Evolutionary conservation across 805 yeast species (phyloP).

Genomic region (Kodamaea restingae): DNA sequence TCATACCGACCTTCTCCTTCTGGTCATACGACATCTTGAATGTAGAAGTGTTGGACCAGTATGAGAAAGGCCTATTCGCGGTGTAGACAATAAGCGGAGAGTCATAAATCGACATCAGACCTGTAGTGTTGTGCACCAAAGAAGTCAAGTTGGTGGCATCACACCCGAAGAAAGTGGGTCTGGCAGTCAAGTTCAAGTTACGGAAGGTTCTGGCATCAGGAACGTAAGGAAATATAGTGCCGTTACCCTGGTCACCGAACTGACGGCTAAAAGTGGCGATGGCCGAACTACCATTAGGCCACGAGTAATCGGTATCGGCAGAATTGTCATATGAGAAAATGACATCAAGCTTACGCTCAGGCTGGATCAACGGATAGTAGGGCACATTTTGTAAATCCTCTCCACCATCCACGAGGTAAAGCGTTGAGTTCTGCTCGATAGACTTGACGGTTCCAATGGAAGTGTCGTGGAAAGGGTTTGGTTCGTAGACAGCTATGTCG

Average conservation of each 20-base stretch:
- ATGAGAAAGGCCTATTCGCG: slow-evolving; percentile 28
- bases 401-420: slow-evolving; percentile 74
- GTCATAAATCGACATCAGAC: slow-evolving; percentile 9
- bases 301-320: slow-evolving; percentile 53
- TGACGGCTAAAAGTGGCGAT: slow-evolving; percentile 57
- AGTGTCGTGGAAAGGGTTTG: slow-evolving; percentile 41
- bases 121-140: slow-evolving; percentile 12
- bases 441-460: slow-evolving; percentile 27
- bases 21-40: slow-evolving; percentile 25
- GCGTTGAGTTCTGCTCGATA: slow-evolving; percentile 37
- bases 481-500: slow-evolving; percentile 19
- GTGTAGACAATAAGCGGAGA: slow-evolving; percentile 28
- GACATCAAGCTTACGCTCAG: slow-evolving; percentile 57
- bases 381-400: slow-evolving; percentile 75
- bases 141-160: slow-evolving; percentile 22
- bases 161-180: slow-evolving; percentile 27
- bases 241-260: slow-evolving; percentile 31
- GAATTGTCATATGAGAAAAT: slow-evolving; percentile 65
- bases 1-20: slow-evolving; percentile 20
- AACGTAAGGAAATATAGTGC: slow-evolving; percentile 25
- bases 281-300: slow-evolving; percentile 70
- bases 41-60: slow-evolving; percentile 26
- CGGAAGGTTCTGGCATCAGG: slow-evolving; percentile 21
- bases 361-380: slow-evolving; percentile 57
- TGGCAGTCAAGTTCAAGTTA: slow-evolving; percentile 27